A percentile compares a stretch with the other conserved stretches of the same genome.
Conservation (phyloP, 1,284 basidiomycete genomes). For the Ganoderma sinense region DNA sequence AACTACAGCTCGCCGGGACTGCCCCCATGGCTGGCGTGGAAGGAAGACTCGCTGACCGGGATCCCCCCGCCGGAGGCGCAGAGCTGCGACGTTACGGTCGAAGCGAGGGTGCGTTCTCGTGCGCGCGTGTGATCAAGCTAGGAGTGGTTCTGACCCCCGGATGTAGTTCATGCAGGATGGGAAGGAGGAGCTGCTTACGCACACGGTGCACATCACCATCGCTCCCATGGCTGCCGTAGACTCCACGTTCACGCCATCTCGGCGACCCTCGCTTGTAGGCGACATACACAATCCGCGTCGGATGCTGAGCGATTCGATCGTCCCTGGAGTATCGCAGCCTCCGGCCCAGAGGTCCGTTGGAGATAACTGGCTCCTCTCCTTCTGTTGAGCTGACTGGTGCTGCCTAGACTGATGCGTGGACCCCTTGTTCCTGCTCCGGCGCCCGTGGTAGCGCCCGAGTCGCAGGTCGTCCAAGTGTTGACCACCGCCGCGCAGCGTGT, state of each 20-base stretch:
- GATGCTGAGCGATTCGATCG: conserved; percentile 66
- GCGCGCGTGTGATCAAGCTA: conserved; percentile 15
- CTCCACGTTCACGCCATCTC: conserved; percentile 59
- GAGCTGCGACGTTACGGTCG: conserved; percentile 73
- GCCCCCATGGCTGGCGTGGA: conserved; percentile 91
- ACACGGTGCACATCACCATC: conserved; percentile 74
- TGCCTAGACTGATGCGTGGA: conserved; percentile 33
- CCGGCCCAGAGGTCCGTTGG: conserved; percentile 29
- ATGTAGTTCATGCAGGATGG: conserved; percentile 75
- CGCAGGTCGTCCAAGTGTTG: conserved; percentile 77
- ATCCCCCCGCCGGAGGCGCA: conserved; percentile 76
- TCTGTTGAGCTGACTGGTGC: conserved; percentile 8
- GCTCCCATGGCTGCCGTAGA: conserved; percentile 76
- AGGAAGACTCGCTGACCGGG: conserved; percentile 79
- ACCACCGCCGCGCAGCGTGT: conserved; percentile 79
- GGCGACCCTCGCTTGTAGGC: conserved; percentile 69
- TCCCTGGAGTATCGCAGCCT: conserved; percentile 38
- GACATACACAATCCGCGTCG: conserved; percentile 59
- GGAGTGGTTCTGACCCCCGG: conserved; percentile 25
- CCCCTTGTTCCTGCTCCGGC: conserved; percentile 31
- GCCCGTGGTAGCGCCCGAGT: conserved; percentile 50
- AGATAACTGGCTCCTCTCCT: conserved; percentile 33
- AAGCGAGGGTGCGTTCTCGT: conserved; percentile 65
- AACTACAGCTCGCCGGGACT: conserved; percentile 82
- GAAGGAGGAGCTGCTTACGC: conserved; percentile 69